Evolutionary conservation across 306 rosid species (phyloP), one percentile per base, ranked within the genome.

Genomic region (Carpinus viminea): DNA sequence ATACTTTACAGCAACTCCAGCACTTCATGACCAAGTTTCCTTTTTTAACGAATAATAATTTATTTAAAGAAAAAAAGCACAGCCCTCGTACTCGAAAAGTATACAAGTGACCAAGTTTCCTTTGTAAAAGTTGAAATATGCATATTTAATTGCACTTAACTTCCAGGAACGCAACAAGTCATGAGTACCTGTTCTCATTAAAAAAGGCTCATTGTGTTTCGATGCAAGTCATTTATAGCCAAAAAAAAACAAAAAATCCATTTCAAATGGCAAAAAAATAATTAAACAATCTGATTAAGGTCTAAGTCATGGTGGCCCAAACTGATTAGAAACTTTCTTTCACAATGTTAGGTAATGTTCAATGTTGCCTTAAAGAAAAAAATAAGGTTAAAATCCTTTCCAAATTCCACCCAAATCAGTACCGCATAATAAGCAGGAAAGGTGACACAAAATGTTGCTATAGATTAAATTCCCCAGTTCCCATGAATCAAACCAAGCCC

Each of bases 391-490:
- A 3, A 60, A 21, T 60, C 31, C 4, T 34, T 34, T 16, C 26
- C 26, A 24, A 24, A 24, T 24, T 24, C 70, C 70, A 34, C 4
- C 20, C 41, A 31, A 31, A 64, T 13, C 43, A 16, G 21, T 64
- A 34, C 24, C 47, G 64, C 70, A 57, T 18, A 64, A 56, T 24
- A 26, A 56, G 56, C 64, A 54, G 48, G 7, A 53, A 64, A 66
- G 24, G 47, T 31, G 18, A 51, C 73, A 24, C 26, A 24, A 51
- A 53, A 79, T 79, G 38, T 53, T 8, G 36, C 66, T 34, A 66
- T 36, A 28, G 66, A 73, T 65, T 26, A 15, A 18, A 64, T 53
- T 64, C 34, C 70, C 47, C 36, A 36, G 2, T 64, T 64, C 70
- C 45, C 13, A 28, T 36, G 10, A 36, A 64, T 17, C 45, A 13